Evolutionary conservation across 192 early-diverging fungal species (phyloP), one percentile per base, ranked within the genome.

Genomic region (Coemansia sp.): DNA sequence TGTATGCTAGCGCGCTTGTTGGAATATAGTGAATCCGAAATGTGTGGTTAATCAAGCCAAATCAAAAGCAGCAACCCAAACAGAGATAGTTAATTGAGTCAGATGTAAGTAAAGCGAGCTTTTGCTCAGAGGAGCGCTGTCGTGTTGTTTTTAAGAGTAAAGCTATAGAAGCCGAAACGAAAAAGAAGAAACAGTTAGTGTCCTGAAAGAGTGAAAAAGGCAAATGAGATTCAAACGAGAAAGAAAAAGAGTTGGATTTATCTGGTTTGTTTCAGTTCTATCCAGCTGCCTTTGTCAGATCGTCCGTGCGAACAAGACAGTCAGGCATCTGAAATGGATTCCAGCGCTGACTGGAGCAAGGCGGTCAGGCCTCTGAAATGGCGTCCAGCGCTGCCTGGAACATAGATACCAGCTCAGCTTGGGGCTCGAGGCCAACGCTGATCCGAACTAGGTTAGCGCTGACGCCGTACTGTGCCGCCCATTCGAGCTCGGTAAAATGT

Each of bases 401-500:
- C 69, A 85, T 83, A 3, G 64, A 54, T n/a, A 95, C 51, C 67
- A 98, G 70, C 39, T 73, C 82, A 7, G 90, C 87, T 10, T 50
- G 38, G 39, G 89, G 84, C 82, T 98, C 96, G 21, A 95, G 73
- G 3, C 96, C 96, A 27, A 98, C 90, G 70, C 92, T 94, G 25
- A 96, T 85, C 39, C 96, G 86, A 57, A 98, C 79, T 19, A 98
- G 74, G 49, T 90, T 70, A 9, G 85, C 72, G 5, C 75, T 69
- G 47, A 98, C 93, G 32, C 92, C 92, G 72, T 71, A 97, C 58
- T 84, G 67, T 2, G 82, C 85, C 15, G 93, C 96, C 96, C 96
- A 98, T 24, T 97, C 95, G 14, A 97, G 78, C 75, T 98, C 96
- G 25, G 77, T 78, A 74, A 91, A 98, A 70, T 98, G 96, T 8